phyloP scores from a whole-genome alignment of 495 filamentous ascomycete genomes.

The Neurospora africana region DNA sequence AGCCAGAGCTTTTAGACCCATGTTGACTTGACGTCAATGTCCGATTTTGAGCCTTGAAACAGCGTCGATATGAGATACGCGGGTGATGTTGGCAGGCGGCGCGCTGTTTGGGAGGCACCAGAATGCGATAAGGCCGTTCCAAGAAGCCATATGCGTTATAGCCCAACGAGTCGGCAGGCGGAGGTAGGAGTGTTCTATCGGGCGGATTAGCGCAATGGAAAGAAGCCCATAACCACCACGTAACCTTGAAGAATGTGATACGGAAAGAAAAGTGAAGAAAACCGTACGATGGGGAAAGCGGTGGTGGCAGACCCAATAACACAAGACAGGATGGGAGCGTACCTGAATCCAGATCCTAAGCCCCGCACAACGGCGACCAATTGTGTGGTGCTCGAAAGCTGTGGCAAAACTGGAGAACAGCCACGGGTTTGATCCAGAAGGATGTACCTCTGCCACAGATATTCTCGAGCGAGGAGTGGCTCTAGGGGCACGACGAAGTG shows the following conservation, averaged over 20 bases:
- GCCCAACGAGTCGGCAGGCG: neutral
- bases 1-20: neutral
- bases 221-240: no score
- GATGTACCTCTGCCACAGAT: neutral
- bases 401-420: neutral
- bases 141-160: neutral
- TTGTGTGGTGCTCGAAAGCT: neutral
- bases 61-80: no score
- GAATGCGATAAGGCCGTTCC: neutral
- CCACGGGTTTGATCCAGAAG: neutral
- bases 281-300: no score
- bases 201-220: neutral
- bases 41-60: no score
- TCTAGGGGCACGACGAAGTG: neutral
- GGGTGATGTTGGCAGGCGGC: no score
- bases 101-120: neutral
- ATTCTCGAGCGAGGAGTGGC: neutral
- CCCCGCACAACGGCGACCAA: neutral
- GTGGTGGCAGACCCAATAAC: no score
- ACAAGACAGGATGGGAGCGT: no score
- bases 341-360: neutral
- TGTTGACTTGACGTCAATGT: no score
- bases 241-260: no score
- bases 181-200: neutral
- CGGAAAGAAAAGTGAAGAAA: no score